Percentiles rank a stretch among this genome's conserved stretches.
phyloP scores from a whole-genome alignment of 1,284 basidiomycete species.

The Pseudozyma thailandica region DNA sequence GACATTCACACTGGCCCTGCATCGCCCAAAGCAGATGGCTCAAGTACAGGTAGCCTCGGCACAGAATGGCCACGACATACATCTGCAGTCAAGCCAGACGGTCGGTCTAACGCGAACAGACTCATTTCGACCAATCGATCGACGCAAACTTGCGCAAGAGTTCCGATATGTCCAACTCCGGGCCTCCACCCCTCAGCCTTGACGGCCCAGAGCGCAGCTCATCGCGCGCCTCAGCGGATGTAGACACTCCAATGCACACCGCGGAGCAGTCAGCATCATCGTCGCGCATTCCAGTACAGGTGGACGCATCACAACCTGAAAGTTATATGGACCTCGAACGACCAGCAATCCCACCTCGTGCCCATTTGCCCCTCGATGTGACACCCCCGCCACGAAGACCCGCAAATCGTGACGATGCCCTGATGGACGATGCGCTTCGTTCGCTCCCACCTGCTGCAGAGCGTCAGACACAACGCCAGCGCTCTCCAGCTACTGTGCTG shows the following conservation, averaged over 20 bases:
- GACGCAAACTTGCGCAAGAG: neutral
- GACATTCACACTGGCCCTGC: neutral
- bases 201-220: constrained; percentile 1
- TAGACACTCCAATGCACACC: too few species aligned
- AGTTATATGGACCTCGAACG: neutral
- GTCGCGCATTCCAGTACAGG: too few species aligned
- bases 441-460: constrained; percentile 45
- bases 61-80: constrained; percentile 1
- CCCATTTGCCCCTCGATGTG: constrained; percentile 22
- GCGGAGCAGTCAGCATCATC: too few species aligned
- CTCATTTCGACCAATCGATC: neutral
- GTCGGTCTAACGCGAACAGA: neutral
- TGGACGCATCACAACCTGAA: too few species aligned
- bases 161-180: constrained; percentile 13
- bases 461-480: constrained; percentile 21
- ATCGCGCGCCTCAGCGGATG: neutral
- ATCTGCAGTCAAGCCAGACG: neutral
- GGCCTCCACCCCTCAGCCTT: constrained; percentile 11
- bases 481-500: constrained; percentile 28
- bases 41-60: too few species aligned
- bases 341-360: constrained; percentile 25
- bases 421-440: constrained; percentile 49
- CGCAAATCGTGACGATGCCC: constrained; percentile 24
- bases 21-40: neutral
- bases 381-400: constrained; percentile 37